A percentile compares a stretch with the other conserved stretches of the same genome.
phyloP scores from a whole-genome alignment of 1,284 basidiomycete species.

The Singerocomus rubriflavus region DNA sequence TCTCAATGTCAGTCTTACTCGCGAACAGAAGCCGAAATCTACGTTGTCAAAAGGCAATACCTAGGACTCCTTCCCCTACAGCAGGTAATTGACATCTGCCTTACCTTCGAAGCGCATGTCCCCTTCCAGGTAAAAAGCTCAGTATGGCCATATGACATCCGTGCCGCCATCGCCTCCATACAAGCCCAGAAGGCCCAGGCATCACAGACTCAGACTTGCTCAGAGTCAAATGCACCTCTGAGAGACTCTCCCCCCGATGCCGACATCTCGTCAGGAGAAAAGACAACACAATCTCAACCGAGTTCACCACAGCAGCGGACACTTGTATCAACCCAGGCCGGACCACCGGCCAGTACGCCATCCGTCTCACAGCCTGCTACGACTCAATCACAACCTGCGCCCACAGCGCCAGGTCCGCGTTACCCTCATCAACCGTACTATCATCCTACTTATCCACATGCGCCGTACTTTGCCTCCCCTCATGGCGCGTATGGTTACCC shows the following conservation, averaged over 20 bases:
- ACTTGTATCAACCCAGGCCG: constrained; percentile 20
- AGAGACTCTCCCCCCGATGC: constrained; percentile 11
- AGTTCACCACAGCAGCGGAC: constrained; percentile 16
- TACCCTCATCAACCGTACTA: constrained; percentile 49
- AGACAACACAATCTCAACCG: constrained; percentile 24
- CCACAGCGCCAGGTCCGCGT: constrained; percentile 39
- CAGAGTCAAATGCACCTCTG: constrained; percentile 9
- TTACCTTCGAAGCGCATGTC: constrained; percentile 65
- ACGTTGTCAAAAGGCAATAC: constrained; percentile 66
- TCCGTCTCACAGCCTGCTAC: constrained; percentile 21
- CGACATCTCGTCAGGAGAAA: constrained; percentile 12
- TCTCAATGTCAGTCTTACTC: constrained; percentile 3
- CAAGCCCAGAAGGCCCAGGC: constrained; percentile 32
- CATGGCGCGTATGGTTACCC: constrained; percentile 37
- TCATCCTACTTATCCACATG: constrained; percentile 55
- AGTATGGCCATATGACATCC: constrained; percentile 68
- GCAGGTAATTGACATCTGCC: constrained; percentile 73
- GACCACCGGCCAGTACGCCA: constrained; percentile 10
- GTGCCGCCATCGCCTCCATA: constrained; percentile 56
- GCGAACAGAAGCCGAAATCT: constrained; percentile 37
- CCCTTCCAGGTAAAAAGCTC: constrained; percentile 55
- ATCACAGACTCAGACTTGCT: constrained; percentile 15
- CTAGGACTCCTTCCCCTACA: constrained; percentile 58
- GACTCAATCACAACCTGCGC: constrained; percentile 25
- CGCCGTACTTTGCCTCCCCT: constrained; percentile 50